Percentiles rank a stretch among this genome's conserved stretches.
Evolutionary conservation across 352 stramenopile genomes (phyloP).

Genomic region (Globisporangium alternatum): DNA sequence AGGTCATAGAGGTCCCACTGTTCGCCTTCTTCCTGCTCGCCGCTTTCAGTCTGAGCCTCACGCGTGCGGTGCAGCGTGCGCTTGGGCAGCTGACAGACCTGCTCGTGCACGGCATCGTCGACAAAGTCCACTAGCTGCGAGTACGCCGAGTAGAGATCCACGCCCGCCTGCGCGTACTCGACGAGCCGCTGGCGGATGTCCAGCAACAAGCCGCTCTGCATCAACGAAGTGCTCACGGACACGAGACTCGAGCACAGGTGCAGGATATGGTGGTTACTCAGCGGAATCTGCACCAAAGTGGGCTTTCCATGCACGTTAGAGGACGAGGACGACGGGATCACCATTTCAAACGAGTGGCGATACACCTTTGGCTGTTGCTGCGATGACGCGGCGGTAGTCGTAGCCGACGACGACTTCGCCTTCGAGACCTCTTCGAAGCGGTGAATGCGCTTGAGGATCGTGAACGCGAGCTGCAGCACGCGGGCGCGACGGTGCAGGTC

Average conservation of each 20-base stretch:
- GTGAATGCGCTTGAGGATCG: slow-evolving; percentile 57
- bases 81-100: slow-evolving; percentile 37
- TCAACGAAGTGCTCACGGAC: slow-evolving; percentile 38
- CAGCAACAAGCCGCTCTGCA: slow-evolving; percentile 36
- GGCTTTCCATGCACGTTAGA: slow-evolving; percentile 14
- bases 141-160: slow-evolving; percentile 39
- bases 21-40: slow-evolving; percentile 28
- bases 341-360: slow-evolving; percentile 64
- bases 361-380: slow-evolving; percentile 26
- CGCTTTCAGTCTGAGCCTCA: slow-evolving; percentile 20
- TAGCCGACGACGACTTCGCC: slow-evolving; percentile 18
- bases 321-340: slow-evolving; percentile 26
- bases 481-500: slow-evolving; percentile 56
- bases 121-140: slow-evolving; percentile 42
- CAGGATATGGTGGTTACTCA: slow-evolving; percentile 58
- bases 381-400: slow-evolving; percentile 2
- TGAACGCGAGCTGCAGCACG: slow-evolving; percentile 57
- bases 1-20: slow-evolving; percentile 57
- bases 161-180: slow-evolving; percentile 40
- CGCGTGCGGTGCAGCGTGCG: slow-evolving; percentile 40
- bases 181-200: slow-evolving; percentile 45
- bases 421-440: slow-evolving; percentile 54
- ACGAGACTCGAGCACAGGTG: slow-evolving; percentile 58
- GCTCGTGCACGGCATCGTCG: slow-evolving; percentile 42
- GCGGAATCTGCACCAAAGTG: slow-evolving; percentile 47